These are phyloP conservation scores for Oenanthe sinensis DNA, from an alignment of 129 eudicot species.

Conservation along the genomic window DNA sequence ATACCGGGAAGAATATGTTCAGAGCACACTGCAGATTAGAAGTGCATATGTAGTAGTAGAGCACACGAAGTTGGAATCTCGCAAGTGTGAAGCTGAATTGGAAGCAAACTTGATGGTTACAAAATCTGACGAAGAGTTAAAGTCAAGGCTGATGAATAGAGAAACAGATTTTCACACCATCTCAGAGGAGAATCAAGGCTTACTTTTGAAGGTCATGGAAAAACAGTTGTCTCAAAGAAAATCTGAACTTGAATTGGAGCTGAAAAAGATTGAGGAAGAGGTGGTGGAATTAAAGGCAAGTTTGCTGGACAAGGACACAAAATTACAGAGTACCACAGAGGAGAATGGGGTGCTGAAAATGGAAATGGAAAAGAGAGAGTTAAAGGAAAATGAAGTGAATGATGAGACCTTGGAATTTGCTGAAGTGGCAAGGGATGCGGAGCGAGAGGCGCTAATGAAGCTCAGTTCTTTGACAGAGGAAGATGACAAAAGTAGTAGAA, in stretches of 20 bases:
- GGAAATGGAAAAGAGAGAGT: constrained; percentile 27
- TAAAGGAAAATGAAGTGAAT: constrained; percentile 30
- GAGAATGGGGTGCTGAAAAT: constrained; percentile 57
- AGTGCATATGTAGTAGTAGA: constrained; percentile 73
- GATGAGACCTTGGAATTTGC: constrained; percentile 34
- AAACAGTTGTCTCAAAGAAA: constrained; percentile 22
- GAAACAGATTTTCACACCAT: constrained; percentile 29
- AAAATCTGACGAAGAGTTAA: constrained; percentile 43
- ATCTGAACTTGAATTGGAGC: constrained; percentile 28
- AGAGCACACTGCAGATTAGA: constrained; percentile 63
- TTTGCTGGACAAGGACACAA: constrained; percentile 41
- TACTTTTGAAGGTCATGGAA: constrained; percentile 26
- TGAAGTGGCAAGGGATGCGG: constrained; percentile 49
- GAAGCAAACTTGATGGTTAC: constrained; percentile 40
- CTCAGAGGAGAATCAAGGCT: constrained; percentile 34
- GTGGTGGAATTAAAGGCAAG: constrained; percentile 36
- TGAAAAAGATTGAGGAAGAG: constrained; percentile 28
- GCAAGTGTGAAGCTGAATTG: constrained; percentile 35
- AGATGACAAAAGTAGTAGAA: constrained; percentile 53
- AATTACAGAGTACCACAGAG: constrained; percentile 35
- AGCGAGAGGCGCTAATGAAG: constrained; percentile 56
- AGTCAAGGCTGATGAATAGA: constrained; percentile 30
- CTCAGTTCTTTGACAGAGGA: constrained; percentile 57
- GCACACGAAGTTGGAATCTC: constrained; percentile 43
- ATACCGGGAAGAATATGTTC: constrained; percentile 61